Evolutionary conservation across 371 early-diverging fungal genomes (phyloP).

Genomic region (Mortierella sp.): DNA sequence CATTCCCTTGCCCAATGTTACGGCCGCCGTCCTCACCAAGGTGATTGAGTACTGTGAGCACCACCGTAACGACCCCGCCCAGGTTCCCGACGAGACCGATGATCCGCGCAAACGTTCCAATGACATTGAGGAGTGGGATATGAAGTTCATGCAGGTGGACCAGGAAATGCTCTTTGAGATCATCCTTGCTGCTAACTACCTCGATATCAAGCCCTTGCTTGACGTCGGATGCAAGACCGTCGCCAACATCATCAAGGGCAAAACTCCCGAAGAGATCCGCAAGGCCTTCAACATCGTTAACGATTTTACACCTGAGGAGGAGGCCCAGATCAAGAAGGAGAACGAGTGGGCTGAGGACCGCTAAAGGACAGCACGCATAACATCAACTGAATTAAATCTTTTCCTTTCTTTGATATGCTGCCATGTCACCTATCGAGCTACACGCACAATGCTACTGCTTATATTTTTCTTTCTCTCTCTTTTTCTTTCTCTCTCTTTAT

Average conservation of each 20-base stretch:
- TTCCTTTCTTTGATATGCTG: neutral
- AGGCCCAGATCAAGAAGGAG: slow-evolving; percentile 89
- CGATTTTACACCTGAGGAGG: slow-evolving; percentile 97
- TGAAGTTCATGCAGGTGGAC: slow-evolving; percentile 83
- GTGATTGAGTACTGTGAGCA: slow-evolving; percentile 87
- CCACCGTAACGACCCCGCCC: slow-evolving; percentile 76
- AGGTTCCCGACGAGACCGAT: slow-evolving; percentile 57
- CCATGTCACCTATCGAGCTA: too few species aligned
- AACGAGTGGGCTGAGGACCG: slow-evolving; percentile 93
- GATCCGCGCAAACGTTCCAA: slow-evolving; percentile 73
- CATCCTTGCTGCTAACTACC: slow-evolving; percentile 92
- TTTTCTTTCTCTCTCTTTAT: neutral
- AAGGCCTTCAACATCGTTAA: slow-evolving; percentile 93
- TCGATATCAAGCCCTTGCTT: slow-evolving; percentile 95
- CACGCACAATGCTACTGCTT: too few species aligned
- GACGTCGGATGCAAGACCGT: slow-evolving; percentile 98
- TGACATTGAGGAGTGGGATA: slow-evolving; percentile 87
- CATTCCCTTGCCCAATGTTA: slow-evolving; percentile 85
- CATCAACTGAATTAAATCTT: neutral
- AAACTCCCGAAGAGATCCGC: slow-evolving; percentile 94
- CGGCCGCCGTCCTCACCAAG: slow-evolving; percentile 75
- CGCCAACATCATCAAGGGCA: slow-evolving; percentile 97
- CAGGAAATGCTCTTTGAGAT: slow-evolving; percentile 84
- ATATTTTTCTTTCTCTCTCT: neutral
- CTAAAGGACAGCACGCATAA: slow-evolving; percentile 61